Percentiles rank a stretch among this genome's conserved stretches.
phyloP scores from a whole-genome alignment of 2,329 filamentous ascomycete species.

The Epichloe brachyelytri region DNA sequence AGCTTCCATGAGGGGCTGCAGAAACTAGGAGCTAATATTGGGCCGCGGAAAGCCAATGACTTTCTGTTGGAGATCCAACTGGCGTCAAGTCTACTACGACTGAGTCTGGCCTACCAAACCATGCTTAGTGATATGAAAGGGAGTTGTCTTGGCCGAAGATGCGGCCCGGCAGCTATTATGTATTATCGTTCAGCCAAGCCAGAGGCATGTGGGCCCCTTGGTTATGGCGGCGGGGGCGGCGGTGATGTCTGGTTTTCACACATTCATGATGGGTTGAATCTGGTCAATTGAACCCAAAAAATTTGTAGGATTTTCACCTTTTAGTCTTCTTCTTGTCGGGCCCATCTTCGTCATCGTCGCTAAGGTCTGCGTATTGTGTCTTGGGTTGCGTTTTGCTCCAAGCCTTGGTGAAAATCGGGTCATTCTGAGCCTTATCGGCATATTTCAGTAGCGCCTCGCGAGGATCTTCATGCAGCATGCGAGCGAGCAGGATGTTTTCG shows the following conservation, averaged over 20 bases:
- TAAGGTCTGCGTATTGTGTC: constrained; percentile 79
- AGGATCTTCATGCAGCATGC: constrained; percentile 93
- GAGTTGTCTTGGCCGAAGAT: background rate
- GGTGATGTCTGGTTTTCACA: background rate
- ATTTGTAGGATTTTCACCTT: constrained; percentile 24
- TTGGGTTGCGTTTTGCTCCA: constrained; percentile 88
- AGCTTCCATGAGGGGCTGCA: background rate
- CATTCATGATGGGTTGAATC: background rate
- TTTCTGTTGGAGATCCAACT: background rate
- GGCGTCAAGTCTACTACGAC: background rate
- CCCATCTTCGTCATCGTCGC: constrained; percentile 66
- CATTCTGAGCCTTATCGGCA: constrained; percentile 81
- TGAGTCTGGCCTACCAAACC: background rate
- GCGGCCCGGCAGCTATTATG: background rate
- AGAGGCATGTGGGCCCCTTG: background rate
- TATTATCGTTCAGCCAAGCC: background rate
- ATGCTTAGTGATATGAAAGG: background rate
- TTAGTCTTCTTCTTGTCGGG: constrained; percentile 54
- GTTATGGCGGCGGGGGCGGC: background rate
- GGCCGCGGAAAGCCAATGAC: too few species aligned
- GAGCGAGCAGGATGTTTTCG: constrained; percentile 76
- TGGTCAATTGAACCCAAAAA: background rate
- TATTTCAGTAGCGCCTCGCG: constrained; percentile 90
- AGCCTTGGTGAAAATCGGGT: constrained; percentile 87
- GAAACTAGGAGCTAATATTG: background rate